Base-by-base conservation (phyloP, 768 basidiomycete species). In the Udeniomyces megalosporus region DNA sequence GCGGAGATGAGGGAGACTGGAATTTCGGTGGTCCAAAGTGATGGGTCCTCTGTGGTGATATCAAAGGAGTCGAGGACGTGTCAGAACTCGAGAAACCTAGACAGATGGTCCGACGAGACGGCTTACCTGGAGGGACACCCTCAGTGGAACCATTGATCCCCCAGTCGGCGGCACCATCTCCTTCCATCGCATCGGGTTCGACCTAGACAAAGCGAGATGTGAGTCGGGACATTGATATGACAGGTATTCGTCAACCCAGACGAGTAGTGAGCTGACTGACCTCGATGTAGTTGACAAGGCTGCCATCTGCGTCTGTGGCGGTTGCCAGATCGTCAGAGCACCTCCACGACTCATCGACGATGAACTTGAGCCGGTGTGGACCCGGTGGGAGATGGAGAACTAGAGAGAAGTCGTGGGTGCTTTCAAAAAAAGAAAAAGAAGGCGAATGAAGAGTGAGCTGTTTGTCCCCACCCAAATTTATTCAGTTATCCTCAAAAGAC, bases 291-390 rank as follows among this genome's bases (percentile, higher is more conserved):
- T 97, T 97, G 58, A 93, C 88, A 49, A 97, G 78, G 29, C 85
- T 85, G 34, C 93, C 93, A 58, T 77, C 76, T 69, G 90, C 86
- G 71, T 96, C 91, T 70, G 91, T 89, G 51, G 92, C 89, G 0
- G 89, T 89, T 6, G 87, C 85, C n/a, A 84, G 69, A 61, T 74
- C 70, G 68, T 75, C 74, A 14, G 76, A 76, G 58, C 76, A 81
- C 65, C 84, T 81, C 83, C 85, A 89, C 50, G 82, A 80, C 51
- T 85, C 87, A 72, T 97, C 93, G 64, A 97, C 87, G 67, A 96
- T 81, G 78, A 95, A 97, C 62, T 91, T 88, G 71, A 96, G 79
- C 67, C 91, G 87, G 70, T 96, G 90, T 0, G 90, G 90, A 17
- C 93, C 93, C 0, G 90, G 89, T 11, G 82, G 81, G 0, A 97